Evolutionary conservation across 768 basidiomycete genomes (phyloP).

Genomic region (Leccinum broughii): DNA sequence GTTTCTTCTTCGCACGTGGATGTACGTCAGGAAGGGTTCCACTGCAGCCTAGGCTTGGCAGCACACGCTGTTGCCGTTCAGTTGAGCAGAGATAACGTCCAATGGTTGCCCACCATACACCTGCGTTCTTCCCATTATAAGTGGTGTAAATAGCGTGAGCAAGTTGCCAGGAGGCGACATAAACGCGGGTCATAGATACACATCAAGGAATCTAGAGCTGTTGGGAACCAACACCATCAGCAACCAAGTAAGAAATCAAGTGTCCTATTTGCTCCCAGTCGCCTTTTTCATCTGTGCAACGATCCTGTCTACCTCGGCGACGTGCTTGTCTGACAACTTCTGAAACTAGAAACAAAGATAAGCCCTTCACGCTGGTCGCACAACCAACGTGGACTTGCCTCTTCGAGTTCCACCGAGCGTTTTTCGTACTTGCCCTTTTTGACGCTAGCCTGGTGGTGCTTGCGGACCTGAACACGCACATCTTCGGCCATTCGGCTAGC

Average conservation of each 20-base stretch:
- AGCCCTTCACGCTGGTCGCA: neutral
- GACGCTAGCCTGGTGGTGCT: conserved; percentile 61
- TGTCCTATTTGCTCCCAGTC: conserved; percentile 33
- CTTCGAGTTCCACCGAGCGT: conserved; percentile 66
- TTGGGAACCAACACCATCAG: neutral
- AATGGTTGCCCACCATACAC: neutral
- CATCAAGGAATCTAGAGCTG: neutral
- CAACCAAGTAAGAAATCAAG: neutral
- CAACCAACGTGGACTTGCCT: conserved; percentile 36
- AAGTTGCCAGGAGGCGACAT: neutral
- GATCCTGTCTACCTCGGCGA: conserved; percentile 67
- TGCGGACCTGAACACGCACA: conserved; percentile 71
- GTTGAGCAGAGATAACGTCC: neutral
- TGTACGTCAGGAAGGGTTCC: no score
- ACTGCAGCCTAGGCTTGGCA: neutral
- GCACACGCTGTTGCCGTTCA: neutral
- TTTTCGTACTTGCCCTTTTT: conserved; percentile 73
- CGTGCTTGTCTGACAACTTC: conserved; percentile 61
- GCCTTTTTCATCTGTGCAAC: conserved; percentile 63
- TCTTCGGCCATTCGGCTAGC: conserved; percentile 73
- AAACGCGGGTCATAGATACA: neutral
- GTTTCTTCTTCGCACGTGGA: no score
- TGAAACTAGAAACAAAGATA: conserved; percentile 56
- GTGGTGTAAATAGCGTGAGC: neutral
- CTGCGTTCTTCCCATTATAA: neutral